phyloP scores from a whole-genome alignment of 2,329 filamentous ascomycete genomes.

The Emergomyces pasteurianus region DNA sequence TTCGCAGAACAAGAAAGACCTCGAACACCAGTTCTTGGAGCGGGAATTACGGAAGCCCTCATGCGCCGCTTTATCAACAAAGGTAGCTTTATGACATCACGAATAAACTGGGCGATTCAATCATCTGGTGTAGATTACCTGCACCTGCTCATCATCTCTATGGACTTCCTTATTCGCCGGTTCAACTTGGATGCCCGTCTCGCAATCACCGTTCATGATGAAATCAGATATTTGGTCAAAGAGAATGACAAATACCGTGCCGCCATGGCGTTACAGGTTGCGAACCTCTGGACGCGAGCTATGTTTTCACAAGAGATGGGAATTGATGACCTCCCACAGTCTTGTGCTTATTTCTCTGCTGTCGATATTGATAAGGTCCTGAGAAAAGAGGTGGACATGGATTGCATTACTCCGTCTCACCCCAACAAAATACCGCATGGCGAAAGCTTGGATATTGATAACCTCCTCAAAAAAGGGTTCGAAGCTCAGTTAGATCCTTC shows the following conservation, averaged over 20 bases:
- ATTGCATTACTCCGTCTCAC: slow-evolving; percentile 87
- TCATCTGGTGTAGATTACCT: slow-evolving; percentile 95
- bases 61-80: slow-evolving; percentile 80
- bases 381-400: slow-evolving; percentile 97
- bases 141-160: slow-evolving; percentile 80
- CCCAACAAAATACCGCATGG: slow-evolving; percentile 65
- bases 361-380: slow-evolving; percentile 91
- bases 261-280: slow-evolving; percentile 84
- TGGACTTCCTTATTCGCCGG: slow-evolving; percentile 82
- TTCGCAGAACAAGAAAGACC: slow-evolving; percentile 92
- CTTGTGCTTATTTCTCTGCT: slow-evolving; percentile 89
- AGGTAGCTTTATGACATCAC: slow-evolving; percentile 84
- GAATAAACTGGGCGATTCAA: slow-evolving; percentile 99
- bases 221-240: slow-evolving; percentile 86
- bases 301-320: slow-evolving; percentile 98
- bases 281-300: slow-evolving; percentile 91
- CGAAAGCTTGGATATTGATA: slow-evolving; percentile 70
- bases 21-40: slow-evolving; percentile 81
- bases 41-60: slow-evolving; percentile 89
- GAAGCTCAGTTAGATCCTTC: slow-evolving; percentile 56
- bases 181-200: slow-evolving; percentile 79
- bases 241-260: slow-evolving; percentile 76
- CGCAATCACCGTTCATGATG: slow-evolving; percentile 91
- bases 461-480: slow-evolving; percentile 63
- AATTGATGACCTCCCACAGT: slow-evolving; percentile 86